Base-by-base conservation (phyloP, 345 rosid species). In the Excoecaria agallocha region DNA sequence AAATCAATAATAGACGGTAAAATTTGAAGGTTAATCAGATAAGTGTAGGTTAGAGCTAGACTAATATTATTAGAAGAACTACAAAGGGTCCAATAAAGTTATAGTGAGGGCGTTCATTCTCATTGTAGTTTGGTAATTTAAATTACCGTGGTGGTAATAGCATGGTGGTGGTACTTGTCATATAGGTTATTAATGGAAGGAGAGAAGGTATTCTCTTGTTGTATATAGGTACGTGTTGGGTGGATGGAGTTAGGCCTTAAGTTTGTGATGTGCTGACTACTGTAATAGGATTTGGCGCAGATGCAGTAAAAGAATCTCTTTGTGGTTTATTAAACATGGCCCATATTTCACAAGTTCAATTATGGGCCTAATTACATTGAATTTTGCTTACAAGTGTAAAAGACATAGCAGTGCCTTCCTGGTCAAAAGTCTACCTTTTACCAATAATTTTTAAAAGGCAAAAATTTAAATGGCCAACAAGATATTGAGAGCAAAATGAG, bases 261-360 rank as follows among this genome's bases (percentile, higher is more conserved):
- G 30, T 13, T 35, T 30, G 45, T 37, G 66, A 22, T 62, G 11
- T 62, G 46, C 20, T 52, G 16, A 17, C 22, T 17, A 15, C 57
- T 13, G 20, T 52, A 16, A 16, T 52, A 17, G 57, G 57, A 52
- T 52, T 52, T 6, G 57, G 57, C 30, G 1, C 30, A 30, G 17
- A 60, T 60, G 41, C 65, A 60, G 65, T 12, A 60, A 60, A 60
- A 60, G 6, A 63, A n/a, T 38, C 67, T 6, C 43, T 38, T 63
- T 6, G 7, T 48, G 45, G 20, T 17, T 61, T 63, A 63, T 63
- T 30, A 30, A 30, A 30, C 30, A 63, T 38, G 67, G 45, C 19
- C 50, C 49, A 41, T 64, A 46, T 62, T 20, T 22, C 20, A 19
- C 45, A 37, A 39, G 16, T 16, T 38, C 48, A 39, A 6, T 2